Conservation (phyloP, 805 yeast species). For the Kuraishia molischiana region DNA sequence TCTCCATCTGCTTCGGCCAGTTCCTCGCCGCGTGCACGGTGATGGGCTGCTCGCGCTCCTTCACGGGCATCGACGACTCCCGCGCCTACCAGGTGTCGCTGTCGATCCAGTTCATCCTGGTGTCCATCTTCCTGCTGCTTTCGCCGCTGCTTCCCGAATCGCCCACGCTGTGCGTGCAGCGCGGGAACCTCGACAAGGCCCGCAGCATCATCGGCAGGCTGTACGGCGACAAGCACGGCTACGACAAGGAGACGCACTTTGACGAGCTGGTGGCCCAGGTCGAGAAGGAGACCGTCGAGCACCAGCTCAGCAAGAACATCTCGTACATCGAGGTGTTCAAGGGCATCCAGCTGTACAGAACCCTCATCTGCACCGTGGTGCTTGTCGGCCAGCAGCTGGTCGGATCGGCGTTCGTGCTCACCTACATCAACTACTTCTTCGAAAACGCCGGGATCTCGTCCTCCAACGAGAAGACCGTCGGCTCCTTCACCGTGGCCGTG, state of each 20-base stretch:
- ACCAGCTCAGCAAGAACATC: not conserved
- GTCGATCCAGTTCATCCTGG: not conserved
- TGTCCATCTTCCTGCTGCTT: not conserved
- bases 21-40: constrained; percentile 1
- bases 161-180: not conserved
- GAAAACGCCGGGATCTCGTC: not conserved
- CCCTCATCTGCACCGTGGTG: not conserved
- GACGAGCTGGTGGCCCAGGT: not conserved
- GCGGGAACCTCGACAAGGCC: not conserved
- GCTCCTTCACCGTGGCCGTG: not conserved
- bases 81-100: not conserved
- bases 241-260: not conserved
- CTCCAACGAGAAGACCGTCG: not conserved
- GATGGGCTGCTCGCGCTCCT: not conserved
- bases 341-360: not conserved
- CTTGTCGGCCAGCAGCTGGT: not conserved
- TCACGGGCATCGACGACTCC: not conserved
- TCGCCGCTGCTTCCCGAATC: not conserved
- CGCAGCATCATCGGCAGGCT: not conserved
- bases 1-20: constrained; percentile 3
- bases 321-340: not conserved
- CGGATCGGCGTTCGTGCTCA: not conserved
- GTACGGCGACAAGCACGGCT: not conserved
- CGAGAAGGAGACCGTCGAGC: not conserved
- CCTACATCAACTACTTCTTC: not conserved